phyloP scores from a whole-genome alignment of 306 rosid genomes.

The Trifolium pratense region DNA sequence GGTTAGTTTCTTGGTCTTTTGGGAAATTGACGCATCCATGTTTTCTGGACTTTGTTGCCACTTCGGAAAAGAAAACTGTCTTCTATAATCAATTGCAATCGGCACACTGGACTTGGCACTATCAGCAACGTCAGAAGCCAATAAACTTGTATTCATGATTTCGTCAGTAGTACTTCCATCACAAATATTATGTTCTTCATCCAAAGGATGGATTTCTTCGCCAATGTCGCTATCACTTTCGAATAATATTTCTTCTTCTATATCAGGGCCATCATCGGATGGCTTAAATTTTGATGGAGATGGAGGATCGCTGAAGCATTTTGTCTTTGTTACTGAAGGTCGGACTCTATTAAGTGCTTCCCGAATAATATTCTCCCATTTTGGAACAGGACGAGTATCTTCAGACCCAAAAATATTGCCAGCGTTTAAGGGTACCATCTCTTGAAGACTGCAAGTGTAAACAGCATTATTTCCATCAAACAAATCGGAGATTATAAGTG shows the following conservation, averaged over 20 bases:
- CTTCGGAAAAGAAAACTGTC: conserved; percentile 65
- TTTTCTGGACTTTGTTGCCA: conserved; percentile 53
- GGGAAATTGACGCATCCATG: conserved; percentile 52
- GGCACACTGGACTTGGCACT: conserved; percentile 42
- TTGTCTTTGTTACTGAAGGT: conserved; percentile 58
- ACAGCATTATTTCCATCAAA: conserved; percentile 40
- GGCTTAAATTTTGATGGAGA: conserved; percentile 94
- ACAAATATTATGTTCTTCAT: conserved; percentile 54
- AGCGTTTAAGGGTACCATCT: conserved; percentile 94
- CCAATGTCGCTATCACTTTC: conserved; percentile 90
- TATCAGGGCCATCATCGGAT: conserved; percentile 64
- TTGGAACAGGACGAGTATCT: conserved; percentile 80
- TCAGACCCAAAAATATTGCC: conserved; percentile 94
- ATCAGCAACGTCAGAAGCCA: conserved; percentile 50
- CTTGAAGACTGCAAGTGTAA: conserved; percentile 80
- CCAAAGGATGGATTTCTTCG: conserved; percentile 84
- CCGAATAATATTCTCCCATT: conserved; percentile 89
- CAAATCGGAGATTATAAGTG: conserved; percentile 29
- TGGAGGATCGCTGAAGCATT: conserved; percentile 95
- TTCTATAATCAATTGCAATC: conserved; percentile 44
- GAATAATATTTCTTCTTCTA: conserved; percentile 80
- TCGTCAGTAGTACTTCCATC: conserved; percentile 45
- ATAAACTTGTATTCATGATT: conserved; percentile 34
- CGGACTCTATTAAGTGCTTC: conserved; percentile 75
- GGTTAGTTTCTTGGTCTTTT: conserved; percentile 58